phyloP scores from a whole-genome alignment of 2,329 filamentous ascomycete genomes.

The Aspergillus felis region DNA sequence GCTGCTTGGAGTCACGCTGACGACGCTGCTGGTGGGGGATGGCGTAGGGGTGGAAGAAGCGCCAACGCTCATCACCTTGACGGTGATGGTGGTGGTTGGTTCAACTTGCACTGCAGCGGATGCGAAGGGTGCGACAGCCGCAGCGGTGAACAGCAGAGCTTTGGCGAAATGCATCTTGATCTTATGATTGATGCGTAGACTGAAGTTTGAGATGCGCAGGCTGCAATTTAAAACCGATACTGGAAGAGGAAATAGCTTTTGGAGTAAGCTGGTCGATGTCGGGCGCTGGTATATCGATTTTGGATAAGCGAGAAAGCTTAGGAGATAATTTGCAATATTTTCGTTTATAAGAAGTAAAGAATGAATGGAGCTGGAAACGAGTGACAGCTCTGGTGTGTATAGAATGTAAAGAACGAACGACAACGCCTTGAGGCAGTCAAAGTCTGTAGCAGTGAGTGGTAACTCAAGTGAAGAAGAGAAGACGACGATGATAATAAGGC shows the following conservation, averaged over 20 bases:
- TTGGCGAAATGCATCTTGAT: constrained; percentile 34
- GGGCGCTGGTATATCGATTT: not conserved
- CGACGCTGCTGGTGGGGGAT: constrained; percentile 1
- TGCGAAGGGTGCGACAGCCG: constrained; percentile 26
- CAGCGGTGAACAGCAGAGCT: constrained; percentile 25
- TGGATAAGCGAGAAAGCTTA: not conserved
- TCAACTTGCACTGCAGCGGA: constrained; percentile 22
- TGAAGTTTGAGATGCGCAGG: not conserved
- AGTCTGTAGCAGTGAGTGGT: not conserved
- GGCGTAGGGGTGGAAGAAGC: constrained; percentile 9
- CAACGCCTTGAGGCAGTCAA: constrained; percentile 14
- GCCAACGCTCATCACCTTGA: constrained; percentile 19
- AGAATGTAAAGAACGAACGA: constrained; percentile 18
- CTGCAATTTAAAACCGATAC: not conserved
- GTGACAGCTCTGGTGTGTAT: constrained; percentile 28
- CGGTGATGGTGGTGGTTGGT: constrained; percentile 23
- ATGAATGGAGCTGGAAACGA: constrained; percentile 32
- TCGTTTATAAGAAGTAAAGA: constrained; percentile 16
- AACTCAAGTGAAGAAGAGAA: constrained; percentile 2
- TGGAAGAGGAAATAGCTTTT: not conserved
- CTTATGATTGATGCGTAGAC: constrained; percentile 3
- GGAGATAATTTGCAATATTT: not conserved
- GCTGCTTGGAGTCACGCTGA: constrained; percentile 1
- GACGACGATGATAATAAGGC: not conserved
- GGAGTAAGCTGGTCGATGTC: not conserved